Conservation (phyloP, 768 basidiomycete species). For the Lentinus brumalis region DNA sequence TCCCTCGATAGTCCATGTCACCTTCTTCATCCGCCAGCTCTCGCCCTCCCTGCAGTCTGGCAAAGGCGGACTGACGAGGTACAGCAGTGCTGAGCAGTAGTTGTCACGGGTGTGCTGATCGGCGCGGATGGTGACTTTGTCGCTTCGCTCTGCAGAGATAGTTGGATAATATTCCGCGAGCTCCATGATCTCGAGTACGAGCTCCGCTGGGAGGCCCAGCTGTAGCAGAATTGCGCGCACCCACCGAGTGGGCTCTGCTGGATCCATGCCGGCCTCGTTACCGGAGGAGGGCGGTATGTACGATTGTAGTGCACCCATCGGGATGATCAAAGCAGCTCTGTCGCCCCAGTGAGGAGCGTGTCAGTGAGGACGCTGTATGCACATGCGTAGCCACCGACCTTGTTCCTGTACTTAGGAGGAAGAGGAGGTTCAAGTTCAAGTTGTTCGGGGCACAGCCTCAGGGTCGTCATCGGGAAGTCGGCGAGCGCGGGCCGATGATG, state of each 20-base stretch:
- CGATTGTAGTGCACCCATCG: too few relatives aligned
- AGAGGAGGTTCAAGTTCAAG: too few relatives aligned
- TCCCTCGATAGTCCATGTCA: constrained; percentile 5
- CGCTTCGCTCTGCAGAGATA: not conserved
- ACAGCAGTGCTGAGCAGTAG: constrained; percentile 2
- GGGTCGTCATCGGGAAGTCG: too few relatives aligned
- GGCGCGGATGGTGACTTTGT: not conserved
- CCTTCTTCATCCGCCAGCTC: not conserved
- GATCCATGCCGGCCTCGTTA: not conserved
- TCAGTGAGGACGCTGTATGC: too few relatives aligned
- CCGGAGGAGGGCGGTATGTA: too few relatives aligned
- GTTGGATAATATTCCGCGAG: constrained; percentile 6
- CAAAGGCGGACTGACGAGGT: not conserved
- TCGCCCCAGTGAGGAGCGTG: too few relatives aligned
- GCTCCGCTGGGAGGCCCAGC: constrained; percentile 11
- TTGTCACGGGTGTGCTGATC: not conserved
- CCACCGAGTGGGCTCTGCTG: constrained; percentile 1
- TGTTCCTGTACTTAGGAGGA: too few relatives aligned
- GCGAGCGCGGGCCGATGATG: too few relatives aligned
- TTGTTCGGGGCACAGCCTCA: too few relatives aligned
- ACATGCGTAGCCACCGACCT: too few relatives aligned
- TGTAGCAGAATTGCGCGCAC: constrained; percentile 6
- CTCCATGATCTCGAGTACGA: constrained; percentile 9
- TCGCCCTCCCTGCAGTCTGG: not conserved
- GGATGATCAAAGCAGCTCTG: too few relatives aligned